A percentile compares a stretch with the other conserved stretches of the same genome.
These are phyloP conservation scores for Nicotiana tabacum DNA, from an alignment of 257 asterid genomes.

Conservation along the genomic window DNA sequence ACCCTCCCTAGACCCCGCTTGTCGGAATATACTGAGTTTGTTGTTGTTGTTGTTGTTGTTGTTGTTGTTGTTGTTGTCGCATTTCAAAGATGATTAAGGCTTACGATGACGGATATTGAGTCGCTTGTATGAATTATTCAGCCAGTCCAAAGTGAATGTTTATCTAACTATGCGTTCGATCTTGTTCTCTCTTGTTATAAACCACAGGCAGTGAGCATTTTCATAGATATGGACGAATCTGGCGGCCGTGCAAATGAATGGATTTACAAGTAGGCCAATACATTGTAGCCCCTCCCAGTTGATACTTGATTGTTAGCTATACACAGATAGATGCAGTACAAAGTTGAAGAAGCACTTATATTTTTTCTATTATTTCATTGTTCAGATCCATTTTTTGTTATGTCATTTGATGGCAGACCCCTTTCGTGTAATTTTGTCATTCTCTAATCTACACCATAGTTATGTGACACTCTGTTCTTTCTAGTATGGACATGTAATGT, in stretches of 20 bases:
- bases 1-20: too few relatives aligned
- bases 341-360: not conserved
- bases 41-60: too few relatives aligned
- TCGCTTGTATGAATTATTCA: not conserved
- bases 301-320: not conserved
- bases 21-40: too few relatives aligned
- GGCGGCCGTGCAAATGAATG: slow-evolving; percentile 96
- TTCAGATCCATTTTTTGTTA: not conserved
- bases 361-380: not conserved
- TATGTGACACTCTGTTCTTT: not conserved
- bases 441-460: not conserved
- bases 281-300: not conserved
- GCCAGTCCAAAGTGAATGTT: not conserved
- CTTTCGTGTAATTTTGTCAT: not conserved
- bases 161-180: not conserved
- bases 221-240: slow-evolving; percentile 91
- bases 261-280: slow-evolving; percentile 70
- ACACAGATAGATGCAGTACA: slow-evolving; percentile 2
- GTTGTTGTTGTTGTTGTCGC: too few relatives aligned
- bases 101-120: not conserved
- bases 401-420: not conserved
- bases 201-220: slow-evolving; percentile 86
- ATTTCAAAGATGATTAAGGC: too few relatives aligned
- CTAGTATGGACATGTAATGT: not conserved
- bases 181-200: not conserved